Evolutionary conservation across 192 early-diverging fungal species (phyloP).

Genomic region (Entomortierella parvispora): DNA sequence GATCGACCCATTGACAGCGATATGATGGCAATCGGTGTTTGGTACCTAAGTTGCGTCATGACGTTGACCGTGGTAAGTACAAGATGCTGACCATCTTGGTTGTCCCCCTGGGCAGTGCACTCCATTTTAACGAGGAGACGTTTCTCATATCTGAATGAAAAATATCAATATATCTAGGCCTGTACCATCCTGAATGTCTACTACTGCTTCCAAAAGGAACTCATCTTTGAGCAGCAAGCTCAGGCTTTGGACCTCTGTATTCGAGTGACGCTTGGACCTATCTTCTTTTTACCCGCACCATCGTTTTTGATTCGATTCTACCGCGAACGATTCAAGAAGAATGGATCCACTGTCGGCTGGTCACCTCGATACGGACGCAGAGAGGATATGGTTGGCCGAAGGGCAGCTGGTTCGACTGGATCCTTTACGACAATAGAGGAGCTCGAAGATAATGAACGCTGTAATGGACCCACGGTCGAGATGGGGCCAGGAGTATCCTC

Average conservation of each 20-base stretch:
- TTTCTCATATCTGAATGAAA: not conserved
- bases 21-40: slow-evolving; percentile 37
- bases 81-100: too few species aligned
- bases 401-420: too few species aligned
- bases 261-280: slow-evolving; percentile 21
- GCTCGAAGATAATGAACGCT: too few species aligned
- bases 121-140: not conserved
- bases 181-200: slow-evolving; percentile 15
- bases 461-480: too few species aligned
- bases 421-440: too few species aligned
- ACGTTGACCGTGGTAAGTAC: slow-evolving; percentile 20
- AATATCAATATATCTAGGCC: slow-evolving; percentile 1
- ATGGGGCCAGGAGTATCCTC: too few species aligned
- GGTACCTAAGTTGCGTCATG: slow-evolving; percentile 28
- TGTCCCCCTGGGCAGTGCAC: not conserved
- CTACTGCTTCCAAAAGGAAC: not conserved
- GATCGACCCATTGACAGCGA: slow-evolving; percentile 24
- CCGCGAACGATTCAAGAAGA: slow-evolving; percentile 10
- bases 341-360: too few species aligned
- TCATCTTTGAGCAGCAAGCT: slow-evolving; percentile 11
- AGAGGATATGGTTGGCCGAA: too few species aligned
- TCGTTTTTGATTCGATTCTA: slow-evolving; percentile 19
- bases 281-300: slow-evolving; percentile 37
- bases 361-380: not conserved
- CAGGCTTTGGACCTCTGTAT: slow-evolving; percentile 49